Percentiles rank a stretch among this genome's conserved stretches.
Evolutionary conservation across 768 basidiomycete genomes (phyloP).

Genomic region (Leccinum aurantiacum): DNA sequence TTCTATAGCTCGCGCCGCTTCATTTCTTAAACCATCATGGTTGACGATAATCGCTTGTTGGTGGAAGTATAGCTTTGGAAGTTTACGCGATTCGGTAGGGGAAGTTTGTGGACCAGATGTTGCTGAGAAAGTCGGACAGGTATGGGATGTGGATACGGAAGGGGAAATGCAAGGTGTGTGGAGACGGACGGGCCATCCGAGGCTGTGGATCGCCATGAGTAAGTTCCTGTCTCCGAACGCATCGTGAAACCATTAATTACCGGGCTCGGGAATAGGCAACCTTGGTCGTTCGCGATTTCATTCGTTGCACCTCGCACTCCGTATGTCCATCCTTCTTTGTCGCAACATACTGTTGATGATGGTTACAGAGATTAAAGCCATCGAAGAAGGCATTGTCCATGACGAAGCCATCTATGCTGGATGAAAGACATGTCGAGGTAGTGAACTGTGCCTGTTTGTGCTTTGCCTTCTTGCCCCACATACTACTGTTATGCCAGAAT

Average conservation of each 20-base stretch:
- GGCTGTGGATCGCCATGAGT: neutral
- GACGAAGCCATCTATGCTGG: neutral
- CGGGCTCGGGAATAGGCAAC: neutral
- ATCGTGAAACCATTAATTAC: neutral
- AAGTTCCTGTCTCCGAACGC: neutral
- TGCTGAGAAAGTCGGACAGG: neutral
- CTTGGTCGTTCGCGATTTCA: neutral
- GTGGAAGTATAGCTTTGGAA: neutral
- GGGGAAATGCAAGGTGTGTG: neutral
- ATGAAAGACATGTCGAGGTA: constrained; percentile 30
- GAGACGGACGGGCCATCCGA: neutral
- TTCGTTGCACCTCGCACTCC: neutral
- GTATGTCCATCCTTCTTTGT: neutral
- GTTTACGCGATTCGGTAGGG: neutral
- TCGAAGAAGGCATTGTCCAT: neutral
- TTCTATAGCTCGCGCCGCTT: neutral
- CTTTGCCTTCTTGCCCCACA: too few species aligned
- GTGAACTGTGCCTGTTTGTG: too few species aligned
- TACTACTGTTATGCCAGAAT: too few species aligned
- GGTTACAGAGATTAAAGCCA: neutral
- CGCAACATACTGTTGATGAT: too few species aligned
- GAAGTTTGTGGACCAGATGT: neutral
- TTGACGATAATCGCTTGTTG: neutral
- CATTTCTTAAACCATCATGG: neutral
- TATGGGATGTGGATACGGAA: neutral